phyloP scores from a whole-genome alignment of 176 grass and related monocot genomes.

The Zea mays region Zm-B73-REFERENCE-NAM-5.0 NC_050098.1:187023501-187024000 shows the following conservation, averaged over 20 bases:
- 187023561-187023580: conserved; percentile 52
- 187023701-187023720: conserved; percentile 58
- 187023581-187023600: conserved; percentile 46
- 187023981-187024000: background rate
- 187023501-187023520: conserved; percentile 84
- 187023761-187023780: conserved; percentile 33
- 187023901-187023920: background rate
- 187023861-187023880: background rate
- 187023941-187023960: conserved; percentile 44
- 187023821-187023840: conserved; percentile 53
- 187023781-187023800: conserved; percentile 59
- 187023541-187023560: conserved; percentile 55
- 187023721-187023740: background rate
- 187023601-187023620: conserved; percentile 36
- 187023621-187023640: background rate
- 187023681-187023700: conserved; percentile 50
- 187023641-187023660: conserved; percentile 29
- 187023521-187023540: conserved; percentile 79
- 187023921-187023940: conserved; percentile 27
- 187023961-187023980: conserved; percentile 25
- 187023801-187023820: conserved; percentile 72
- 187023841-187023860: conserved; percentile 32
- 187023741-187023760: conserved; percentile 24
- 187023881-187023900: background rate
- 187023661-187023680: background rate